Base-by-base conservation (phyloP, 2,329 filamentous ascomycete genomes). In the Alternaria viburni region DNA sequence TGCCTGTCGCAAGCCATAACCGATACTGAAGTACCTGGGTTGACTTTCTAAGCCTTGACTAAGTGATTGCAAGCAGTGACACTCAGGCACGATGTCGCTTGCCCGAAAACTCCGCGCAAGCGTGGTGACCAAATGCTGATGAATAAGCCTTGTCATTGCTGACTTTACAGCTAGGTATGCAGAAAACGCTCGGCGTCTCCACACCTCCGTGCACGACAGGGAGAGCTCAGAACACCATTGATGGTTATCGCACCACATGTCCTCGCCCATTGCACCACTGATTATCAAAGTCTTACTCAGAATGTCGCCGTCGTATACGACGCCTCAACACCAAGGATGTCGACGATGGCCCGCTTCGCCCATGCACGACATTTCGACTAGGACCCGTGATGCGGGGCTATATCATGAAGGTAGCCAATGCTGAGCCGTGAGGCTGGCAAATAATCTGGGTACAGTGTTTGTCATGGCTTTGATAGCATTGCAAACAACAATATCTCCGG, bases 221-320 rank as follows among this genome's bases (percentile, higher is more conserved):
- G 8, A 19, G 8, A 13, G 46, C 36, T 41, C 36, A 17, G 36
- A 41, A 41, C 36, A 44, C 32, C 51, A 28, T 50, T 23, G 43
- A 44, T 15, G 28, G 5, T 32, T 9, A n/a, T 26, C 12, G 54
- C 50, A 63, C 19, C 19, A 44, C 47, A 28, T 17, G 17, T 5
- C 32, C 30, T 15, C n/a, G 12, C 45, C 51, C 36, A 36, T 55
- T 21, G n/a, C 57, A 41, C 30, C 26, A 54, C 26, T 49, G 32
- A 52, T 74, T 75, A 75, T 67, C 66, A 76, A 68, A 63, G 50
- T 61, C 69, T 64, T 36, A 25, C 55, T 74, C 68, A 52, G 66
- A 49, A 41, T 5, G 25, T 52, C 30, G 59, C 46, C 23, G 15
- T 30, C 50, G 46, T 50, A 21, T 19, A 26, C 11, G 11, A 60